Conservation (phyloP, 176 grass and related monocot genomes). For the Musa troglodytarum region DNA sequence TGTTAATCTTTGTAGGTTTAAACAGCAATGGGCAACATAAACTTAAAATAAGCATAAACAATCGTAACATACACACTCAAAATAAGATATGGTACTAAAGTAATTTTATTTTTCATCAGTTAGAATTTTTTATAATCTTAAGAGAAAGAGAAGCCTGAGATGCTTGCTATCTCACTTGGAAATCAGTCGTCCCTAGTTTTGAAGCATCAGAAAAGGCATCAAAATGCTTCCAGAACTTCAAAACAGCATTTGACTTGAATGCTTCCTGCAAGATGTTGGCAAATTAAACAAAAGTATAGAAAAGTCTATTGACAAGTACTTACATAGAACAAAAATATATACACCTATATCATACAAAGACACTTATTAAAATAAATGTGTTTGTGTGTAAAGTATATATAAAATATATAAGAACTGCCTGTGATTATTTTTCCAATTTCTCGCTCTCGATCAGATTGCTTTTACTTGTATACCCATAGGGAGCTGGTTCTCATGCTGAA, state of each 20-base stretch:
- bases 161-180: constrained; percentile 45
- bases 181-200: constrained; percentile 36
- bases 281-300: background rate
- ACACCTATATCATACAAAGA: background rate
- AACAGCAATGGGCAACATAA: too few relatives aligned
- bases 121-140: background rate
- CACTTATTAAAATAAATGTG: background rate
- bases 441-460: background rate
- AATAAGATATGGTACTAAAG: background rate
- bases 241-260: constrained; percentile 64
- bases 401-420: background rate
- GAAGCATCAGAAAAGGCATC: constrained; percentile 53
- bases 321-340: background rate
- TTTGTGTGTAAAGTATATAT: background rate
- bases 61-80: background rate
- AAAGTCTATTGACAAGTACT: too few relatives aligned
- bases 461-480: background rate
- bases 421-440: background rate
- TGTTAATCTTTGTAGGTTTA: too few relatives aligned
- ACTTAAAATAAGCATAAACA: background rate
- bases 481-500: too few relatives aligned
- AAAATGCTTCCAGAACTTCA: constrained; percentile 79
- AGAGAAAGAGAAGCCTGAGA: constrained; percentile 11
- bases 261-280: constrained; percentile 44
- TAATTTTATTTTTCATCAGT: constrained; percentile 6